Base-by-base conservation (phyloP, 1,284 basidiomycete genomes). In the Ceratobasidium sp. region DNA sequence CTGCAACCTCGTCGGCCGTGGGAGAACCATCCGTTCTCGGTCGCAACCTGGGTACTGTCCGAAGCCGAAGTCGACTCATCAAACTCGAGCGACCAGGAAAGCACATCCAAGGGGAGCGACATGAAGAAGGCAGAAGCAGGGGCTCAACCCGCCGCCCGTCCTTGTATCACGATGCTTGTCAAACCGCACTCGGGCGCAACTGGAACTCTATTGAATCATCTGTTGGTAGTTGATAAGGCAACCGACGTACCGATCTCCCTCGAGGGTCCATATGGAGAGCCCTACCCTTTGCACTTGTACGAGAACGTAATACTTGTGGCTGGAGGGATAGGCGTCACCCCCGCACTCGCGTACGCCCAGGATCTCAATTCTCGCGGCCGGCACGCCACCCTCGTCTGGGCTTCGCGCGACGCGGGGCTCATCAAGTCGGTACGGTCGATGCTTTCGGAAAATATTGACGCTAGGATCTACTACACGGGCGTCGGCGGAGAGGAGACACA, bases 1-100 rank as follows among this genome's bases (percentile, higher is more conserved):
- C 35, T 76, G 27, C 74, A 76, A 54, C 33, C 44, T 33, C 64
- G 64, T 48, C 44, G 64, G 4, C 74, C 74, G 16, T 76, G 74
- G 74, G 74, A 76, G 54, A 76, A 76, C 23, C 74, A 76, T 44
- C 74, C 74, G 2, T 76, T 76, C 38, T 76, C 64, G 14, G 54
- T 76, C 20, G 64, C 64, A 50, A 67, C 35, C 20, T 76, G 74
- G 74, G 12, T 38, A 33, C n/a, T 57, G 7, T 52, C 62, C 12
- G 64, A 54, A 2, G 18, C 23, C 3, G 20, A 48, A 5, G 35
- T 46, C n/a, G 62, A 46, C 33, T 33, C n/a, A 7, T 44, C 48
- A 8, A 20, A 33, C 16, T 57, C 50, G n/a, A 50, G 46, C 35
- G 50, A 41, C 33, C 27, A 35, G 6, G 44, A 18, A 4, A 44